These are phyloP conservation scores for Hypomyces perniciosus DNA, from an alignment of 2,329 filamentous ascomycete genomes.

Conservation along the genomic window DNA sequence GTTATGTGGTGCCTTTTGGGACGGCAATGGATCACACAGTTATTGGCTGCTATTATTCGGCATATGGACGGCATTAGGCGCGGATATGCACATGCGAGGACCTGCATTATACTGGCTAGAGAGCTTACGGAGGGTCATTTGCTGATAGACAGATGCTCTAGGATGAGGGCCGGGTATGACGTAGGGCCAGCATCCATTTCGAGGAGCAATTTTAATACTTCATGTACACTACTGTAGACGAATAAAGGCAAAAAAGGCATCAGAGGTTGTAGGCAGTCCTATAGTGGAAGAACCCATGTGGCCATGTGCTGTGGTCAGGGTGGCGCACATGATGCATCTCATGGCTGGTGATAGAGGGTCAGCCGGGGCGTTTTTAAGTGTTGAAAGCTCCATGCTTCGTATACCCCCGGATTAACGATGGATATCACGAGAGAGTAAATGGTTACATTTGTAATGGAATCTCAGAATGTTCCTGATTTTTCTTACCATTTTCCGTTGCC, in stretches of 20 bases:
- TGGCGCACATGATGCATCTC: constrained; percentile 10
- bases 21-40: too few species aligned
- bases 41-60: too few species aligned
- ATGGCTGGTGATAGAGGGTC: constrained; percentile 5
- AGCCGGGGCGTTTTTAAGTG: not conserved
- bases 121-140: too few species aligned
- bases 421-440: not conserved
- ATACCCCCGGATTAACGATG: too few species aligned
- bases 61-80: not conserved
- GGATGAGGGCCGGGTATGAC: not conserved
- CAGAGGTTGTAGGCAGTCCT: not conserved
- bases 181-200: not conserved
- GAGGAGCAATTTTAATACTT: not conserved
- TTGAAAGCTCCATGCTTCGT: too few species aligned
- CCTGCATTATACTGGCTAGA: not conserved
- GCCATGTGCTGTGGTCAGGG: constrained; percentile 16
- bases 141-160: too few species aligned
- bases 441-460: not conserved
- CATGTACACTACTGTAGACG: too few species aligned
- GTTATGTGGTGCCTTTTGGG: too few species aligned
- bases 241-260: too few species aligned
- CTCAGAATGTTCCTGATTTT: too few species aligned
- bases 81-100: not conserved
- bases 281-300: not conserved
- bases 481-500: too few species aligned